Base-by-base conservation (phyloP, 768 basidiomycete genomes). In the Tulasnella sp. region DNA sequence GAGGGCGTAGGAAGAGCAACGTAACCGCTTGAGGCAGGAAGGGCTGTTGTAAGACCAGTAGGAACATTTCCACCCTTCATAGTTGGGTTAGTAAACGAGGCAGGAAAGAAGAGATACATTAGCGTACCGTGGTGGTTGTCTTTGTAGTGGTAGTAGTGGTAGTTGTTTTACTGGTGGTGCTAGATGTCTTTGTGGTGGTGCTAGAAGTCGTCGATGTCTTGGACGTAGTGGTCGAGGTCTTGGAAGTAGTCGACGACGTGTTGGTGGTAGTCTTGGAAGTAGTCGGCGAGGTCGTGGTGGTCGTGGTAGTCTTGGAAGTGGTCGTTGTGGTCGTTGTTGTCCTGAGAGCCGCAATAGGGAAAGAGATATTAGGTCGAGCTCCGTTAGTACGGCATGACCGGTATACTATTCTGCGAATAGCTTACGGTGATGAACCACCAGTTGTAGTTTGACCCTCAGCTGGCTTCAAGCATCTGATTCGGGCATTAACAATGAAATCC, bases 1-100 rank as follows among this genome's bases (percentile, higher is more conserved):
- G 77, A 77, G 4, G 77, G 73, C 6, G 77, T 77, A 39, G 77
- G 37, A 71, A 71, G 40, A 0, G 70, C 70, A 42, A 71, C 51
- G 23, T 51, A 51, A 10, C 51, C 51, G 23, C 51, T 51, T 23
- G 51, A 51, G 51, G 51, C 51, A 7, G 51, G 51, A 51, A 51
- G 51, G n/a, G 51, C n/a, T 5, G 51, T 51, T 20, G 51, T 51
- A 51, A 51, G 51, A 5, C 51, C 51, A 1, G 51, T 51, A n/a
- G 51, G 51, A 10, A n/a, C 51, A 51, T 10, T 51, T n/a, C 23
- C 20, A n/a, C 20, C 5, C 51, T 51, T 51, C n/a, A 51, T 4
- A n/a, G 4, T 20, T 23, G 23, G 51, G 51, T 51, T 51, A 51
- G 51, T 5, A 51, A 51, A 51, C 20, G 51, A 44, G 51, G 51